Evolutionary conservation across 2,329 filamentous ascomycete genomes (phyloP).

Genomic region (Didymella glomerata): DNA sequence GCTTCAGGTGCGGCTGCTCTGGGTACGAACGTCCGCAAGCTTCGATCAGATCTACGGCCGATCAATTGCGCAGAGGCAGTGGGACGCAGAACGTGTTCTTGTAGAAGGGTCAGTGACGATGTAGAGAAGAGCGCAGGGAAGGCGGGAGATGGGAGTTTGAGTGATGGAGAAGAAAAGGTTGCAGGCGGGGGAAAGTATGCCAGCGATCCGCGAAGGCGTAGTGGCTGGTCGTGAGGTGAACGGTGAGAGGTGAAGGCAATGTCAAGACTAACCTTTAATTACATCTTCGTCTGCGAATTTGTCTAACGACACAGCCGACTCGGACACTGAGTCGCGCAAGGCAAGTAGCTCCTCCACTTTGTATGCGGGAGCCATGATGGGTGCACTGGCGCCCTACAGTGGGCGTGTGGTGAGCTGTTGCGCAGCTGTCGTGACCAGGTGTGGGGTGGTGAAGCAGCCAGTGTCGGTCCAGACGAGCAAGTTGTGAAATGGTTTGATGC

Average conservation of each 20-base stretch:
- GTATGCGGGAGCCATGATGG: constrained; percentile 48
- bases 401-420: background rate
- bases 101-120: constrained; percentile 17
- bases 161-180: background rate
- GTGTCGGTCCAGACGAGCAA: constrained; percentile 22
- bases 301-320: constrained; percentile 54
- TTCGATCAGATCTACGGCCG: constrained; percentile 36
- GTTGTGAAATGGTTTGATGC: constrained; percentile 50
- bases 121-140: background rate
- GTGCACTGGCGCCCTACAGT: constrained; percentile 11
- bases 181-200: background rate
- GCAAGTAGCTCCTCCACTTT: constrained; percentile 54
- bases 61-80: constrained; percentile 49
- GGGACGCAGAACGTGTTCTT: constrained; percentile 54
- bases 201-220: background rate
- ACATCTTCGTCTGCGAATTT: constrained; percentile 54
- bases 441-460: background rate
- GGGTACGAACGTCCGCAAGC: constrained; percentile 33
- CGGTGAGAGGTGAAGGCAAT: constrained; percentile 24
- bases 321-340: constrained; percentile 52
- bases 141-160: background rate
- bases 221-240: constrained; percentile 25
- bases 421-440: background rate
- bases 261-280: constrained; percentile 51
- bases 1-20: constrained; percentile 28